A percentile compares a stretch with the other conserved stretches of the same genome.
These are phyloP conservation scores for Mycena rebaudengoi DNA, from an alignment of 768 basidiomycete species.

Conservation along the genomic window DNA sequence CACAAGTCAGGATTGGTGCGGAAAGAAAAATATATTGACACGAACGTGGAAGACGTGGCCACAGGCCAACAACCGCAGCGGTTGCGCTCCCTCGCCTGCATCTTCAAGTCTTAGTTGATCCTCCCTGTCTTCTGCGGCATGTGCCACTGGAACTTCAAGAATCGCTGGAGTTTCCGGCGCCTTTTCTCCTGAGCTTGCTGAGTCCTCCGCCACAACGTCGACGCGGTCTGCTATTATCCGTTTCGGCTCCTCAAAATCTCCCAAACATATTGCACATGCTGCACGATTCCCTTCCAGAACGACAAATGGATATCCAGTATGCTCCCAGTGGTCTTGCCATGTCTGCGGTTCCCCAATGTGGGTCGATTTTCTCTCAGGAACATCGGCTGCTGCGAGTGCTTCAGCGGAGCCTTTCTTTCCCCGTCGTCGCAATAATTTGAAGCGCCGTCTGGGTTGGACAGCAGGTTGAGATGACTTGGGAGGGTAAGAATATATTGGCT, in stretches of 20 bases:
- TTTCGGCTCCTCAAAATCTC: slow-evolving; percentile 85
- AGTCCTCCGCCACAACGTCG: not conserved
- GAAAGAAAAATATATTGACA: slow-evolving; percentile 16
- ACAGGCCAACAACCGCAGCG: slow-evolving; percentile 77
- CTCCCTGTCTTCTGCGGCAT: slow-evolving; percentile 50
- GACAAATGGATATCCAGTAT: slow-evolving; percentile 82
- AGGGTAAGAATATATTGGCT: slow-evolving; percentile 67
- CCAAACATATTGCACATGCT: slow-evolving; percentile 80
- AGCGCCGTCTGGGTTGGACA: slow-evolving; percentile 51
- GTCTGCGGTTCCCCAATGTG: slow-evolving; percentile 46
- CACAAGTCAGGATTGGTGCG: slow-evolving; percentile 6
- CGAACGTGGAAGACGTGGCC: slow-evolving; percentile 93
- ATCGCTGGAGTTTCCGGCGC: slow-evolving; percentile 17
- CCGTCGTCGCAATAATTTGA: slow-evolving; percentile 56
- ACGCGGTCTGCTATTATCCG: slow-evolving; percentile 33
- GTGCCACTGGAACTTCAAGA: slow-evolving; percentile 44
- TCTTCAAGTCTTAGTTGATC: slow-evolving; percentile 65
- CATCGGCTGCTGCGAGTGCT: slow-evolving; percentile 15
- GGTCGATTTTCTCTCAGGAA: slow-evolving; percentile 8
- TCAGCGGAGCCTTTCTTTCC: slow-evolving; percentile 30
- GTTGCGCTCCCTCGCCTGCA: slow-evolving; percentile 80
- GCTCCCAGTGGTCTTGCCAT: slow-evolving; percentile 86
- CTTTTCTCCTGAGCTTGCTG: slow-evolving; percentile 4
- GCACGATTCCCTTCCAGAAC: slow-evolving; percentile 84
- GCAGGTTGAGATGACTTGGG: slow-evolving; percentile 51